Conservation (phyloP, 2,329 filamentous ascomycete species). For the Colletotrichum shisoi region DNA sequence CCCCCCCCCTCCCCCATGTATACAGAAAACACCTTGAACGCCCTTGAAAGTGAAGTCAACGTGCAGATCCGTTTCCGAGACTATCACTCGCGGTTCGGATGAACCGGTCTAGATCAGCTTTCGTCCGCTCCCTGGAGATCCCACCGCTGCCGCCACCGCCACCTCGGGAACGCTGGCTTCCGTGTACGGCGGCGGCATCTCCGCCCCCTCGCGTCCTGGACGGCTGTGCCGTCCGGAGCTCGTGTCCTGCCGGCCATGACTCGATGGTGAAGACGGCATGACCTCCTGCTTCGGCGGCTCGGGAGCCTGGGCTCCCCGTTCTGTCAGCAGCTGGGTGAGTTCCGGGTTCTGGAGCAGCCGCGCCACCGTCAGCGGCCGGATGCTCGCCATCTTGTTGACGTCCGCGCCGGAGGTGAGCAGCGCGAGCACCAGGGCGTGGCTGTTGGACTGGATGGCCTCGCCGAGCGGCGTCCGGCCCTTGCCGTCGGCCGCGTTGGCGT, state of each 20-base stretch:
- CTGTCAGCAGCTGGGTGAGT: conserved; percentile 25
- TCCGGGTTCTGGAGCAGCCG: conserved; percentile 25
- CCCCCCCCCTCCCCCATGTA: too few relatives aligned
- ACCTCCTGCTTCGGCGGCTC: background rate
- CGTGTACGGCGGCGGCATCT: conserved; percentile 16
- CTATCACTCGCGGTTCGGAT: background rate
- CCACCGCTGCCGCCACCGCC: background rate
- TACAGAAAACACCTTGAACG: background rate
- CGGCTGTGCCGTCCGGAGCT: background rate
- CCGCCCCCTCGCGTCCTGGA: background rate
- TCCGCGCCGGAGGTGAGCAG: conserved; percentile 39
- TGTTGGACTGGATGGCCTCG: conserved; percentile 43
- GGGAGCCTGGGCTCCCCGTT: conserved; percentile 30
- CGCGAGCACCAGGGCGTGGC: conserved; percentile 27
- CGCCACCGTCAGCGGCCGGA: conserved; percentile 33
- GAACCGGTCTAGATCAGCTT: background rate
- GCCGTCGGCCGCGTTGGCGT: conserved; percentile 43
- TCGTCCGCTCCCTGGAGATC: background rate
- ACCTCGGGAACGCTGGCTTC: background rate
- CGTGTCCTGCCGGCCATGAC: background rate
- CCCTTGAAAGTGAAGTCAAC: too few relatives aligned
- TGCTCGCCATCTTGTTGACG: conserved; percentile 34
- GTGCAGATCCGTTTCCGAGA: background rate
- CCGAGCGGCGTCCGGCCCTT: conserved; percentile 36
- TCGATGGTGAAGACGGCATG: conserved; percentile 5